A percentile compares a stretch with the other conserved stretches of the same genome.
These are phyloP conservation scores for Haplosporangium sp. DNA, from an alignment of 371 early-diverging fungal genomes.

Conservation along the genomic window DNA sequence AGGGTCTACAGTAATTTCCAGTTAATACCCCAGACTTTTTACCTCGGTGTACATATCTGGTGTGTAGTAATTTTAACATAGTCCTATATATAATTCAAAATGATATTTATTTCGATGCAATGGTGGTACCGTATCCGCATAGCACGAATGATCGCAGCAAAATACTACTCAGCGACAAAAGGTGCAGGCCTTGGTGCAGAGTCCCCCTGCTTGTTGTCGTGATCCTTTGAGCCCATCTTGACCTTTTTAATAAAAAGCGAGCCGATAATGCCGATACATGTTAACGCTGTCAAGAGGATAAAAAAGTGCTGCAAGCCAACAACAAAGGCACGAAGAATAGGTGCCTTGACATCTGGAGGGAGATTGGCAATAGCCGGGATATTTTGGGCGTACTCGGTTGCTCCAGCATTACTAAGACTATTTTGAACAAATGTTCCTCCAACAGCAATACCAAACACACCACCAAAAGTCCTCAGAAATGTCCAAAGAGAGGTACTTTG, in stretches of 20 bases:
- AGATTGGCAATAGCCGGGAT: slow-evolving; percentile 34
- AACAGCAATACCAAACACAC: slow-evolving; percentile 51
- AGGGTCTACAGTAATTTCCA: background rate
- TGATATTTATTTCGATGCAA: too few relatives aligned
- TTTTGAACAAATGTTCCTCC: slow-evolving; percentile 45
- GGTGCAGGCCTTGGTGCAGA: slow-evolving; percentile 3
- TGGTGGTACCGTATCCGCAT: too few relatives aligned
- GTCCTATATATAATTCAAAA: too few relatives aligned
- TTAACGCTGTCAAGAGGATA: slow-evolving; percentile 62
- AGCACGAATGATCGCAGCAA: background rate
- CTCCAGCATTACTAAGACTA: slow-evolving; percentile 31
- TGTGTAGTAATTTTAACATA: too few relatives aligned
- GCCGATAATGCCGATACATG: slow-evolving; percentile 17
- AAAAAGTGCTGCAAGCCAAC: slow-evolving; percentile 72
- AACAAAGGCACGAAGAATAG: slow-evolving; percentile 70
- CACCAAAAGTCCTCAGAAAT: slow-evolving; percentile 43
- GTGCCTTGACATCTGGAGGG: slow-evolving; percentile 21
- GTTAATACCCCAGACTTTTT: background rate
- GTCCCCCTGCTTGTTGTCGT: slow-evolving; percentile 12
- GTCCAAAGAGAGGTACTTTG: slow-evolving; percentile 52
- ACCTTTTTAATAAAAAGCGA: slow-evolving; percentile 45
- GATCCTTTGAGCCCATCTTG: slow-evolving; percentile 36
- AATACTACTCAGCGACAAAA: slow-evolving; percentile 25
- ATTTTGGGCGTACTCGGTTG: slow-evolving; percentile 42
- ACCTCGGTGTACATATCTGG: too few relatives aligned